A percentile compares a stretch with the other conserved stretches of the same genome.
Conservation (phyloP, 176 grass and related monocot species). For the Triticum timopheevii region DNA sequence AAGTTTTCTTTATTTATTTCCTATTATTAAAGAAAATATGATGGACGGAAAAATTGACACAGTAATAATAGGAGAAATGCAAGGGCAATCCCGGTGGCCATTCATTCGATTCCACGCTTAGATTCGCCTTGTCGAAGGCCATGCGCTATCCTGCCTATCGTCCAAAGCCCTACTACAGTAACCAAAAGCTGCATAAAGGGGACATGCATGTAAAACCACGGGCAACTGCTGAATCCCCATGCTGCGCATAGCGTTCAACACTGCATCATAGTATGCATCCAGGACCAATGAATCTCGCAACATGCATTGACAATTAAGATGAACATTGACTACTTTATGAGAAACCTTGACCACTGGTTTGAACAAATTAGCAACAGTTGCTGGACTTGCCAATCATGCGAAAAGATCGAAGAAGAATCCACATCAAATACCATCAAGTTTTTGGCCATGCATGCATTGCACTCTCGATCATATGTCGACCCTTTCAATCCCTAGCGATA, state of each 20-base stretch:
- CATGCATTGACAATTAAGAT: conserved; percentile 19
- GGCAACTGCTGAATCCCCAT: conserved; percentile 20
- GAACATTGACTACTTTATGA: conserved; percentile 13
- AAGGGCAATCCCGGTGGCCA: conserved; percentile 17
- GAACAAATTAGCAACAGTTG: conserved; percentile 33
- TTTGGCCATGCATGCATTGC: conserved; percentile 19
- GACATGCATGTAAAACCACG: conserved; percentile 9
- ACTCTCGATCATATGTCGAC: neutral
- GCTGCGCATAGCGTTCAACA: conserved; percentile 19
- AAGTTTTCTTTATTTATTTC: no score
- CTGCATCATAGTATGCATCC: conserved; percentile 14
- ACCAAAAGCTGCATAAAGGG: conserved; percentile 28
- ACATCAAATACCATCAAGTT: conserved; percentile 39
- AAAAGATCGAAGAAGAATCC: conserved; percentile 23
- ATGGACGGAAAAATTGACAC: neutral
- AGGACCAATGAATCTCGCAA: neutral
- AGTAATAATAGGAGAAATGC: neutral
- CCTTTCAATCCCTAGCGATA: conserved; percentile 17
- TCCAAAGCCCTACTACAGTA: conserved; percentile 20
- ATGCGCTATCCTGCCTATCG: conserved; percentile 3
- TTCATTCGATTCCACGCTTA: conserved; percentile 35
- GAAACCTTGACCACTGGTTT: conserved; percentile 3
- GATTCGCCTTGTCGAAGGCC: conserved; percentile 42
- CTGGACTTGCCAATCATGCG: conserved; percentile 7
- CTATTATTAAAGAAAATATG: no score